phyloP scores from a whole-genome alignment of 257 asterid species.

The Echites panduratus region DNA sequence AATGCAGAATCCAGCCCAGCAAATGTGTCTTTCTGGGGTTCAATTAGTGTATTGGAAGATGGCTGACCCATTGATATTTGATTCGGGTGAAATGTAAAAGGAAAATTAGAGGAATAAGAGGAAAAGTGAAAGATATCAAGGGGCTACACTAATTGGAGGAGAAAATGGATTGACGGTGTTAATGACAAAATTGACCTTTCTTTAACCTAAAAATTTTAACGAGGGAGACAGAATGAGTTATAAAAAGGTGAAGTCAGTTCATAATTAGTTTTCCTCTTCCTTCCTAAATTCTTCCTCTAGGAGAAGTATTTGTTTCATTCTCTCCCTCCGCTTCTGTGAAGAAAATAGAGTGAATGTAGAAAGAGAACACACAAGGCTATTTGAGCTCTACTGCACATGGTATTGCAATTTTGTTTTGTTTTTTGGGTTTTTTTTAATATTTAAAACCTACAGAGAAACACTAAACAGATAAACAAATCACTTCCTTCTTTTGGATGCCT shows the following conservation, averaged over 20 bases:
- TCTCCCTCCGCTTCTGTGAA: not conserved
- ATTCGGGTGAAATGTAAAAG: not conserved
- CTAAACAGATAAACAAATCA: no score
- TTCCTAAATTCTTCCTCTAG: no score
- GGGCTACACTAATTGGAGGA: not conserved
- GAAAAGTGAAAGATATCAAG: not conserved
- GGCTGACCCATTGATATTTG: not conserved
- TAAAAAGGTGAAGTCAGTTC: no score
- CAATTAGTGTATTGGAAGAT: not conserved
- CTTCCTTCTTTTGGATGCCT: no score
- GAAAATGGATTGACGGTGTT: not conserved
- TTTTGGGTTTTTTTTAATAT: no score
- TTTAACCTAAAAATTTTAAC: not conserved
- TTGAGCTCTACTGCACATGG: no score
- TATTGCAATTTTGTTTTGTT: no score
- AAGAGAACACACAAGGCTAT: not conserved
- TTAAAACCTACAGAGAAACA: no score
- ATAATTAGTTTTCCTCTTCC: no score
- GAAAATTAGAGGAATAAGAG: not conserved
- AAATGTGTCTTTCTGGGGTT: not conserved
- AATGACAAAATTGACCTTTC: not conserved
- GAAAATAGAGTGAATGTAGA: not conserved
- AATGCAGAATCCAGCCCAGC: not conserved
- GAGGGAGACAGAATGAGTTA: no score
- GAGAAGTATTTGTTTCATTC: not conserved